Percentiles rank a stretch among this genome's conserved stretches.
These are phyloP conservation scores for Gleditsia sinensis DNA, from an alignment of 306 rosid species.

Conservation along the genomic window DNA sequence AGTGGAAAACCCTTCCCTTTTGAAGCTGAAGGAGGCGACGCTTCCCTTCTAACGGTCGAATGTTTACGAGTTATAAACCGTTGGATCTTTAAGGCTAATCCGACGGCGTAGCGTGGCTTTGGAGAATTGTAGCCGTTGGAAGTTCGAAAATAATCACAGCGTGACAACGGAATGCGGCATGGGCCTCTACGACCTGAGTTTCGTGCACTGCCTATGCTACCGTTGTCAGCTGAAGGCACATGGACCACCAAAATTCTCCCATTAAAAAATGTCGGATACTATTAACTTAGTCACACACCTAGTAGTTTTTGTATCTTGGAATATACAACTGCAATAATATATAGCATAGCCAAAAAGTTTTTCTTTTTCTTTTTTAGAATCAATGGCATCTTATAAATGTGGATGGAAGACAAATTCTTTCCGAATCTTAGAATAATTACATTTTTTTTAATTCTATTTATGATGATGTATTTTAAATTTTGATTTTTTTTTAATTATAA, in stretches of 20 bases:
- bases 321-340: too few species aligned
- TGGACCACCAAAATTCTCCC: background rate
- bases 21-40: slow-evolving; percentile 54
- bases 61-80: slow-evolving; percentile 37
- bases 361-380: too few species aligned
- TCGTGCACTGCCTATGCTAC: background rate
- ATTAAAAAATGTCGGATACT: too few species aligned
- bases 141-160: slow-evolving; percentile 36
- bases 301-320: too few species aligned
- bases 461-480: too few species aligned
- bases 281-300: too few species aligned
- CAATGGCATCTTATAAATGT: too few species aligned
- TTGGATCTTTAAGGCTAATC: slow-evolving; percentile 47
- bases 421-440: too few species aligned
- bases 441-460: too few species aligned
- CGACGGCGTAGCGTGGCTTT: slow-evolving; percentile 24
- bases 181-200: background rate
- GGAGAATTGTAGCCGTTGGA: slow-evolving; percentile 64
- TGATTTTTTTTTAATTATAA: too few species aligned
- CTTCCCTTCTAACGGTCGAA: slow-evolving; percentile 70
- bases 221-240: background rate
- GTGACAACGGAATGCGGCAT: background rate
- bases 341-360: too few species aligned
- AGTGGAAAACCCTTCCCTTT: slow-evolving; percentile 36
- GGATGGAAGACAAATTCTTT: too few species aligned